Evolutionary conservation across 495 filamentous ascomycete species (phyloP).

Genomic region (Neurospora sp.): DNA sequence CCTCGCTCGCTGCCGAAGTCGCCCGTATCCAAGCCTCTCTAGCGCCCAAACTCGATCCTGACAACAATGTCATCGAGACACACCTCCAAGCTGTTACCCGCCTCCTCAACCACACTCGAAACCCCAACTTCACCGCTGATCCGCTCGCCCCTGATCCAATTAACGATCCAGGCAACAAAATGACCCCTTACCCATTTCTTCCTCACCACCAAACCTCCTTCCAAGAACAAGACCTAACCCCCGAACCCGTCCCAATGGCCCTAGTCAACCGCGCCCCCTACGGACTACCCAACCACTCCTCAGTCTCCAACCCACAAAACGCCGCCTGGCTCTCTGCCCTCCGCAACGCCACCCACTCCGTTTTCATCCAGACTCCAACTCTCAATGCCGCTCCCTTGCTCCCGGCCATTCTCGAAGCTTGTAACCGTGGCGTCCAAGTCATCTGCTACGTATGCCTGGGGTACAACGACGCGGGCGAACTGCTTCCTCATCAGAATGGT

Average conservation of each 20-base stretch:
- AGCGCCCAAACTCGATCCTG: constrained; percentile 26
- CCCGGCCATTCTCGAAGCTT: constrained; percentile 50
- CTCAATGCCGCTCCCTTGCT: constrained; percentile 62
- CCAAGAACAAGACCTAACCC: constrained; percentile 22
- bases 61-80: constrained; percentile 26
- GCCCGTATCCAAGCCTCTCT: constrained; percentile 46
- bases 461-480: constrained; percentile 69
- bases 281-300: constrained; percentile 49
- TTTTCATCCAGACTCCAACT: constrained; percentile 69
- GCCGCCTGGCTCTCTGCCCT: constrained; percentile 59
- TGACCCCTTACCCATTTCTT: constrained; percentile 49
- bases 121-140: constrained; percentile 38
- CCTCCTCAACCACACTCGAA: constrained; percentile 54
- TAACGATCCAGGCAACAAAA: constrained; percentile 36
- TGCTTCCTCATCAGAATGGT: constrained; percentile 65
- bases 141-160: constrained; percentile 33
- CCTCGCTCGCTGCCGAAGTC: constrained; percentile 47
- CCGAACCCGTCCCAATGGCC: constrained; percentile 58
- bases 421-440: constrained; percentile 55
- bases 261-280: constrained; percentile 58
- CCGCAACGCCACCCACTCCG: constrained; percentile 45
- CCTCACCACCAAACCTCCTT: constrained; percentile 13
- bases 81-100: constrained; percentile 46
- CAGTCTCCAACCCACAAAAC: constrained; percentile 58
- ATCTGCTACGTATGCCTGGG: constrained; percentile 63